Base-by-base conservation (phyloP, 768 basidiomycete species). In the Dentipellis sp. region DNA sequence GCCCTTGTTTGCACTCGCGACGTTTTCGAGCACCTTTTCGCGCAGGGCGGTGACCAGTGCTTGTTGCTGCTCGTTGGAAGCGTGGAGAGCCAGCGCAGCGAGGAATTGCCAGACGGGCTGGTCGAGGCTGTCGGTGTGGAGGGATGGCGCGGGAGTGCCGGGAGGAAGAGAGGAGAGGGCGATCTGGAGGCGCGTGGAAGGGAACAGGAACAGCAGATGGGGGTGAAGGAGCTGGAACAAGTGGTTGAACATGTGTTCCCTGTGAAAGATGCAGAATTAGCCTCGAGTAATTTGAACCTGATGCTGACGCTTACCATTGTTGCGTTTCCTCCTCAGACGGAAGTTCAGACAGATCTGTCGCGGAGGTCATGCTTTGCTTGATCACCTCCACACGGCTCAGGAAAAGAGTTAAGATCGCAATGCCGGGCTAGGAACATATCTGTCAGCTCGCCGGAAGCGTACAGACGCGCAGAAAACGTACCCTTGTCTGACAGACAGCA, bases 81-180 rank as follows among this genome's bases (percentile, higher is more conserved):
- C 89, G 61, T 88, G 86, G 40, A 94, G 77, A 2, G 94, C 94
- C 51, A 98, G 72, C 1, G 91, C 84, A 7, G 93, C 91, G 37
- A 97, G 79, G 77, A 94, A 91, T 67, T 90, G 87, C 93, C 94
- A 97, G n/a, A 92, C 89, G 12, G 88, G 90, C 68, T 90, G 88
- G 71, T 95, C 92, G 54, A 88, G 76, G 56, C 79, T 75, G 66
- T 89, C 88, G 35, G 78, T 76, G 23, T 75, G 68, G 29, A 54
- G 47, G 16, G 72, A 68, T 23, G 68, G 66, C 55, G 53, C 56
- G 66, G 71, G 56, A 59, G 59, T 58, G 65, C 76, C 70, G 46
- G 66, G 71, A 56, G 57, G 67, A 58, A 56, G 70, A 4, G 55
- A 29, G 19, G 56, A 52, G 12, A 56, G 46, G 61, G 72, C 71